These are phyloP conservation scores for Nematocida sp. DNA, from an alignment of 371 early-diverging fungal genomes.

Conservation along the genomic window DNA sequence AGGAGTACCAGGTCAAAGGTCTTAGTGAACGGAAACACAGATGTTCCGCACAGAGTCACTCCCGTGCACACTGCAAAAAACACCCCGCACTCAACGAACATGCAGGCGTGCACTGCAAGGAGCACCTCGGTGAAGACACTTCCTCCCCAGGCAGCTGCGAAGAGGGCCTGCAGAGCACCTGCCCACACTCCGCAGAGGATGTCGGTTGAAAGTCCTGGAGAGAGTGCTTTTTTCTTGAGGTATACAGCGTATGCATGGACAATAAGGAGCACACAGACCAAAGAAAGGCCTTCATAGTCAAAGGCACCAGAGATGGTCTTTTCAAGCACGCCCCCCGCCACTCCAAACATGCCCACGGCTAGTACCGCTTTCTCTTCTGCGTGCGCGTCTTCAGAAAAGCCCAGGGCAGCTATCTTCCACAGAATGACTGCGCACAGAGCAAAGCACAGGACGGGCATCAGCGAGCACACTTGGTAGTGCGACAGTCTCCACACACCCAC, in stretches of 20 bases:
- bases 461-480: conserved; percentile 85
- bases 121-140: conserved; percentile 95
- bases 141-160: conserved; percentile 80
- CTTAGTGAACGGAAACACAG: not conserved
- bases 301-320: conserved; percentile 96
- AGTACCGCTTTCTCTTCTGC: not conserved
- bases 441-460: conserved; percentile 82
- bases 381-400: conserved; percentile 78
- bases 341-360: conserved; percentile 79
- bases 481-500: conserved; percentile 77
- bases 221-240: not conserved
- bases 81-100: not conserved
- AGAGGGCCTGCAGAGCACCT: conserved; percentile 7
- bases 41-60: not conserved
- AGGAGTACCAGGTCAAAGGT: not conserved
- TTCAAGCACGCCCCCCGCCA: conserved; percentile 94
- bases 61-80: not conserved
- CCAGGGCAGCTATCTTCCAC: conserved; percentile 70
- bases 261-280: conserved; percentile 85
- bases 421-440: conserved; percentile 80
- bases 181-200: not conserved
- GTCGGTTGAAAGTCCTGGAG: not conserved
- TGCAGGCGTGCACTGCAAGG: conserved; percentile 75
- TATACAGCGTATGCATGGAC: conserved; percentile 75
- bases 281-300: conserved; percentile 96